phyloP scores from a whole-genome alignment of 345 rosid genomes.

The Ceriops decandra region DNA sequence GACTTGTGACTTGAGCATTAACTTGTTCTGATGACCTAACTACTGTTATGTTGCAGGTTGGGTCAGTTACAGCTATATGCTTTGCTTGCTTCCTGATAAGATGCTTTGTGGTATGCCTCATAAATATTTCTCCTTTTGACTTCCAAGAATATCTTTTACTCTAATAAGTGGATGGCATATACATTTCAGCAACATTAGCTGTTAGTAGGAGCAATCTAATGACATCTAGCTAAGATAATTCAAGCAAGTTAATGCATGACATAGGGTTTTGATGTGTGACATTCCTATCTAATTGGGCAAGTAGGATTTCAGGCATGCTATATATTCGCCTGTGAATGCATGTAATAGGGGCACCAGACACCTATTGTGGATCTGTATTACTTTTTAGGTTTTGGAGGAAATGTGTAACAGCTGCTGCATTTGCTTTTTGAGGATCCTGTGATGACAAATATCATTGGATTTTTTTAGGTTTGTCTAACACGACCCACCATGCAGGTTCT shows the following conservation, averaged over 20 bases:
- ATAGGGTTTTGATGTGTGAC: neutral
- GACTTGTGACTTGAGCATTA: neutral
- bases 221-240: too few species aligned
- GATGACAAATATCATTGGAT: neutral
- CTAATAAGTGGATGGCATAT: neutral
- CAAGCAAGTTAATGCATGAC: neutral
- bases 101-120: conserved; percentile 68
- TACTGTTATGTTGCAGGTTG: conserved; percentile 59
- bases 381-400: too few species aligned
- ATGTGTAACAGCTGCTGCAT: neutral
- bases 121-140: neutral
- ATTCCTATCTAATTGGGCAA: too few species aligned
- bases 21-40: conserved; percentile 8
- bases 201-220: too few species aligned
- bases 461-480: neutral
- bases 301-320: too few species aligned
- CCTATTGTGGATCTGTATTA: too few species aligned
- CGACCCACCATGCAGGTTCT: conserved; percentile 47
- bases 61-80: conserved; percentile 95
- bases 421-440: neutral
- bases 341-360: too few species aligned
- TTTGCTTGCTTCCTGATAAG: conserved; percentile 94
- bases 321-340: too few species aligned
- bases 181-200: neutral
- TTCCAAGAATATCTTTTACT: neutral